A percentile compares a stretch with the other conserved stretches of the same genome.
Conservation (phyloP, 441 rosid genomes). For the Omphalea diandra region DNA sequence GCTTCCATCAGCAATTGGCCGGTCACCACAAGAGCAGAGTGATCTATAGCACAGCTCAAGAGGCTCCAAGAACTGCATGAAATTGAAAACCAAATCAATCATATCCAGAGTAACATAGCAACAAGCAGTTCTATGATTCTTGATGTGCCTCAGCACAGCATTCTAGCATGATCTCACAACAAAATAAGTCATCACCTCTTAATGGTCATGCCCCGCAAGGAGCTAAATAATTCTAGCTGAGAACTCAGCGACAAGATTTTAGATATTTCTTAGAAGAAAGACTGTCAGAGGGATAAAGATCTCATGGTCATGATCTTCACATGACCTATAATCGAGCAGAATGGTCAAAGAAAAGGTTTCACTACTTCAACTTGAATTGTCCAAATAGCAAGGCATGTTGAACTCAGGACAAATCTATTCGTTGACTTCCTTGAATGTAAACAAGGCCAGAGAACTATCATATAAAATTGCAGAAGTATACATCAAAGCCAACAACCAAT, state of each 20-base stretch:
- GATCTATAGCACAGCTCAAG: slow-evolving; percentile 90
- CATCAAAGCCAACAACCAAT: not conserved
- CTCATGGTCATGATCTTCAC: too few relatives aligned
- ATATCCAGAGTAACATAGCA: not conserved
- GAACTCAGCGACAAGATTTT: not conserved
- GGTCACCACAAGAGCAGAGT: slow-evolving; percentile 81
- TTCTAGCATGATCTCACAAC: not conserved
- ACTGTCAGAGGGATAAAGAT: not conserved
- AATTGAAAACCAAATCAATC: slow-evolving; percentile 19
- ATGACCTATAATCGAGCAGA: not conserved
- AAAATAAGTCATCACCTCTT: not conserved
- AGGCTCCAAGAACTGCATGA: slow-evolving; percentile 81
- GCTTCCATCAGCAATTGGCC: slow-evolving; percentile 89
- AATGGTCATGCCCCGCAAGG: not conserved
- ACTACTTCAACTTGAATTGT: not conserved
- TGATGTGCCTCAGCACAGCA: not conserved
- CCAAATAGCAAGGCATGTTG: not conserved
- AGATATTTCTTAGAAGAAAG: not conserved
- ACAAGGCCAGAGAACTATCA: not conserved
- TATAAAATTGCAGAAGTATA: not conserved
- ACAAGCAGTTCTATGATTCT: not conserved
- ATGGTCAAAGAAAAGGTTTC: not conserved
- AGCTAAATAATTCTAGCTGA: not conserved
- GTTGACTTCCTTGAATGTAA: not conserved
- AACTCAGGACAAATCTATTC: not conserved